phyloP scores from a whole-genome alignment of 495 filamentous ascomycete genomes.

The Neurospora terricola region DNA sequence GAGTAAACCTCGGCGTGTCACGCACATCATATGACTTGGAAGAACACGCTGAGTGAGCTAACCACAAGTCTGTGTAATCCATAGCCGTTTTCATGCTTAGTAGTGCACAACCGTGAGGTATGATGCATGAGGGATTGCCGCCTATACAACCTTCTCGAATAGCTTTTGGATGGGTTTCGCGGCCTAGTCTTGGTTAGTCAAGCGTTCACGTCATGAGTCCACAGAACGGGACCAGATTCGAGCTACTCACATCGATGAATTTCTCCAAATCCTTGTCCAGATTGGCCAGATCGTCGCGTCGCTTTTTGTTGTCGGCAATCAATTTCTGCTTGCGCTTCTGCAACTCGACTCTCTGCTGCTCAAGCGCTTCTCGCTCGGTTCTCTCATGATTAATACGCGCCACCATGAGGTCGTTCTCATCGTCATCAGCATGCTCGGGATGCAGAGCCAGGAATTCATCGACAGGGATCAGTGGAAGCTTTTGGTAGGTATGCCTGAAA shows the following conservation, averaged over 20 bases:
- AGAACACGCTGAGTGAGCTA: background rate
- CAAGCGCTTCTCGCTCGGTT: constrained; percentile 72
- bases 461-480: constrained; percentile 72
- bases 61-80: no score
- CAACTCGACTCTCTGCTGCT: constrained; percentile 76
- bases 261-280: constrained; percentile 84
- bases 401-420: constrained; percentile 75
- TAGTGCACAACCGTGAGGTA: background rate
- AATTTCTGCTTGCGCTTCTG: constrained; percentile 84
- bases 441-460: constrained; percentile 73
- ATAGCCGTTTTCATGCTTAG: no score
- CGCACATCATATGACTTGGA: background rate
- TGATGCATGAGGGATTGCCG: background rate
- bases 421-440: constrained; percentile 59
- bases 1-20: background rate
- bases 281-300: constrained; percentile 83
- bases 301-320: constrained; percentile 89
- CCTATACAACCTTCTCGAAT: constrained; percentile 59
- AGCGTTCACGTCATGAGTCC: background rate
- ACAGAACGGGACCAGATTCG: background rate
- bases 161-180: constrained; percentile 78
- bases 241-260: constrained; percentile 63
- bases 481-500: constrained; percentile 72
- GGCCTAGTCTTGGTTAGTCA: constrained; percentile 42
- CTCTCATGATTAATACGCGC: constrained; percentile 90